Conservation (phyloP, 495 filamentous ascomycete genomes). For the Lepraria neglecta region DNA sequence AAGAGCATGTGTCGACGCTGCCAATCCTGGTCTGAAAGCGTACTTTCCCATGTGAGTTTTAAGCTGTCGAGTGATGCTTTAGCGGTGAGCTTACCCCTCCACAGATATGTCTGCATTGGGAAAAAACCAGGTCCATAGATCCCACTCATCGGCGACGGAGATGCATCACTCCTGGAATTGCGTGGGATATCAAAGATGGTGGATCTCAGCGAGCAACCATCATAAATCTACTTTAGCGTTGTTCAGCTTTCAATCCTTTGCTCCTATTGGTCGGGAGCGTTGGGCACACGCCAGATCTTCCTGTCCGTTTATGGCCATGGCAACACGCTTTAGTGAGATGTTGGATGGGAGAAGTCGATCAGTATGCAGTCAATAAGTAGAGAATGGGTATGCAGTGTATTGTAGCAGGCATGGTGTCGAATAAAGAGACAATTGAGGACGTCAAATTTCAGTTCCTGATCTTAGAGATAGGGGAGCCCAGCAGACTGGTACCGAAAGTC, state of each 20-base stretch:
- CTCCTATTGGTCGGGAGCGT: slow-evolving; percentile 6
- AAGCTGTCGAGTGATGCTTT: neutral
- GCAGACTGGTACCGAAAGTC: slow-evolving; percentile 15
- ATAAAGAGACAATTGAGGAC: slow-evolving; percentile 23
- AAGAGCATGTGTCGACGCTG: slow-evolving; percentile 60
- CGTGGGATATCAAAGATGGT: neutral
- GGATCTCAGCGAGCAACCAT: neutral
- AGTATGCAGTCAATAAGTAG: neutral
- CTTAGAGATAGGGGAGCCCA: slow-evolving; percentile 5
- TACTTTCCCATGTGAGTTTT: slow-evolving; percentile 68
- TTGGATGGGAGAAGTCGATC: neutral
- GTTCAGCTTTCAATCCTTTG: neutral
- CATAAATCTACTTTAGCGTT: neutral
- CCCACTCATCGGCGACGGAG: slow-evolving; percentile 24
- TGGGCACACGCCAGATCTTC: neutral
- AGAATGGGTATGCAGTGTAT: neutral
- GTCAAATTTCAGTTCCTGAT: slow-evolving; percentile 22
- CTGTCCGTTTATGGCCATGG: neutral
- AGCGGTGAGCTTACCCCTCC: neutral
- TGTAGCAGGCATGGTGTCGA: slow-evolving; percentile 26
- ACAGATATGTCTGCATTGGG: slow-evolving; percentile 54
- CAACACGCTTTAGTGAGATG: neutral
- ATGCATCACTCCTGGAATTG: neutral
- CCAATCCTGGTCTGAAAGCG: slow-evolving; percentile 57
- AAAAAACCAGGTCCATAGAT: slow-evolving; percentile 38